phyloP scores from a whole-genome alignment of 768 basidiomycete genomes.

The Lactarius trivialis region DNA sequence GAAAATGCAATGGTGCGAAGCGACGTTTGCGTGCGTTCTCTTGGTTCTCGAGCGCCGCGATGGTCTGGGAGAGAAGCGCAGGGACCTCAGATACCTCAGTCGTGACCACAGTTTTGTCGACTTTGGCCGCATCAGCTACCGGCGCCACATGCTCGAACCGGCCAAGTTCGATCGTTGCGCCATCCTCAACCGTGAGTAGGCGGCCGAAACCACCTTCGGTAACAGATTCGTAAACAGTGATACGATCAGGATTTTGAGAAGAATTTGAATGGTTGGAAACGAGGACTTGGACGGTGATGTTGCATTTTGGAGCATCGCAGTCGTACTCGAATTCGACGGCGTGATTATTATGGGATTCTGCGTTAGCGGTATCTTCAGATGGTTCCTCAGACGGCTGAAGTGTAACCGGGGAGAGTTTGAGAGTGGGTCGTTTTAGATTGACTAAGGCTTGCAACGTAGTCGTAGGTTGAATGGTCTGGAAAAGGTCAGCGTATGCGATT shows the following conservation, averaged over 20 bases:
- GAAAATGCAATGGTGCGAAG: conserved; percentile 62
- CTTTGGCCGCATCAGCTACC: not conserved
- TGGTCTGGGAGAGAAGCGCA: not conserved
- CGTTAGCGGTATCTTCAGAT: conserved; percentile 32
- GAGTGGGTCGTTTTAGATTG: conserved; percentile 86
- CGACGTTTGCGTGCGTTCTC: conserved; percentile 42
- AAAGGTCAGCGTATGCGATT: not conserved
- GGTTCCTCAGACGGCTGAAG: conserved; percentile 34
- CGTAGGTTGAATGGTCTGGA: conserved; percentile 70
- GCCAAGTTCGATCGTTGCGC: conserved; percentile 73
- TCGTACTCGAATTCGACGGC: conserved; percentile 90
- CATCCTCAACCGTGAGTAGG: conserved; percentile 65
- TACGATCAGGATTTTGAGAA: conserved; percentile 31
- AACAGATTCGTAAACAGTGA: conserved; percentile 56
- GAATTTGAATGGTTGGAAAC: conserved; percentile 54
- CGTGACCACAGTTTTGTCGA: conserved; percentile 3
- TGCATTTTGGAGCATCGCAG: conserved; percentile 81
- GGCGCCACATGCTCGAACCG: conserved; percentile 47
- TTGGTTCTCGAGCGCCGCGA: conserved; percentile 23
- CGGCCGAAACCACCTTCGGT: conserved; percentile 82
- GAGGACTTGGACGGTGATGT: conserved; percentile 70
- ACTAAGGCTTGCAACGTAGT: conserved; percentile 93
- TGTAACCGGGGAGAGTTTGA: conserved; percentile 65
- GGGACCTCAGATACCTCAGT: conserved; percentile 5
- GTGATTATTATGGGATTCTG: conserved; percentile 55